A percentile compares a stretch with the other conserved stretches of the same genome.
Evolutionary conservation across 2,329 filamentous ascomycete genomes (phyloP).

Genomic region (Bipolaris victoriae): DNA sequence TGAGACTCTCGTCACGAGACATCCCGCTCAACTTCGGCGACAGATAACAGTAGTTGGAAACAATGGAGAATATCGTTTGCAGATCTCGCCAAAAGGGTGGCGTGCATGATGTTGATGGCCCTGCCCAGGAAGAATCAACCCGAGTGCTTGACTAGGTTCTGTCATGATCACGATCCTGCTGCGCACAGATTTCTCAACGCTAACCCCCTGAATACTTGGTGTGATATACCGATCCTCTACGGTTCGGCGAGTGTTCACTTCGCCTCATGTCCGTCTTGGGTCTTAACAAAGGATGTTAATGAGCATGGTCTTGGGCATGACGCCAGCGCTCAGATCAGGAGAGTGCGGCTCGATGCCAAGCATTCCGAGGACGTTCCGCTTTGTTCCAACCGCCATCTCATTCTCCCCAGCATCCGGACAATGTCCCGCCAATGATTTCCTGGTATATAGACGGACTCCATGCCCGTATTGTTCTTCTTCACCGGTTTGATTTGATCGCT

Average conservation of each 20-base stretch:
- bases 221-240: not conserved
- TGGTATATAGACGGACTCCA: not conserved
- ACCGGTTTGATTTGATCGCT: not conserved
- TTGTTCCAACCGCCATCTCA: not conserved
- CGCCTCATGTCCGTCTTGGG: not conserved
- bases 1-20: slow-evolving; percentile 1
- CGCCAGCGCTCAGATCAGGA: not conserved
- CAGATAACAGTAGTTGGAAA: not conserved
- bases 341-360: not conserved
- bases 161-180: not conserved
- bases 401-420: not conserved
- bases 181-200: not conserved
- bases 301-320: not conserved
- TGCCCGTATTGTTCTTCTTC: not conserved
- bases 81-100: not conserved
- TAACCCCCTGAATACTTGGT: not conserved
- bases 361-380: not conserved
- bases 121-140: not conserved
- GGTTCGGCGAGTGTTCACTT: not conserved
- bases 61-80: not conserved
- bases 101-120: not conserved
- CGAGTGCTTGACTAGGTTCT: not conserved
- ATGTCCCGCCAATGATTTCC: not conserved
- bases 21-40: slow-evolving; percentile 10
- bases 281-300: not conserved